Evolutionary conservation across 176 grass and related monocot genomes (phyloP).

Genomic region (Olyra latifolia): DNA sequence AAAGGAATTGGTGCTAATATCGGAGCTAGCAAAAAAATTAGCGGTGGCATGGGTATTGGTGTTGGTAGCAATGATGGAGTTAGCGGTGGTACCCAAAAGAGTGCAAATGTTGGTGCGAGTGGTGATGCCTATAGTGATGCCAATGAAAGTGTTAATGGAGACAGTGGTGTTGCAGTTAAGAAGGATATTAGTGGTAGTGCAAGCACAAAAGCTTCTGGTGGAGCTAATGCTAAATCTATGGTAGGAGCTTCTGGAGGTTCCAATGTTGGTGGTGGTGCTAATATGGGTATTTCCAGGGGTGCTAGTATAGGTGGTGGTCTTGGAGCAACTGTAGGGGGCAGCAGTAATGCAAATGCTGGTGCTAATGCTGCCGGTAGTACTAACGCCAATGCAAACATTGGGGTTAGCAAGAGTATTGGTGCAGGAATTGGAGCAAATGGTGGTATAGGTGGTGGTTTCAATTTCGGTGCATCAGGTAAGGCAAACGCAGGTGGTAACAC

Average conservation of each 20-base stretch:
- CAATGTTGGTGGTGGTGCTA: not conserved
- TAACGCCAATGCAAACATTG: not conserved
- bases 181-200: not conserved
- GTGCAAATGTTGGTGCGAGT: not conserved
- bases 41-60: not conserved
- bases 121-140: not conserved
- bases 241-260: not conserved
- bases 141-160: not conserved
- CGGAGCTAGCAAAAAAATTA: not conserved
- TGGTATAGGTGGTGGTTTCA: not conserved
- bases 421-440: not conserved
- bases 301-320: not conserved
- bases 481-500: not conserved
- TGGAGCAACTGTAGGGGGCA: not conserved
- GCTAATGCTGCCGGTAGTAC: not conserved
- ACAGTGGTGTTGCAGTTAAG: not conserved
- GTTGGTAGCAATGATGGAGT: not conserved
- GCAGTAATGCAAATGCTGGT: not conserved
- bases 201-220: not conserved
- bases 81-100: not conserved
- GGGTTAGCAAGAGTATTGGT: not conserved
- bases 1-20: not conserved
- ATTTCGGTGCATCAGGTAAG: not conserved
- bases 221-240: not conserved
- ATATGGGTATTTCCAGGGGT: not conserved